Conservation (phyloP, 352 stramenopile species). For the Phytophthora crassamura region DNA sequence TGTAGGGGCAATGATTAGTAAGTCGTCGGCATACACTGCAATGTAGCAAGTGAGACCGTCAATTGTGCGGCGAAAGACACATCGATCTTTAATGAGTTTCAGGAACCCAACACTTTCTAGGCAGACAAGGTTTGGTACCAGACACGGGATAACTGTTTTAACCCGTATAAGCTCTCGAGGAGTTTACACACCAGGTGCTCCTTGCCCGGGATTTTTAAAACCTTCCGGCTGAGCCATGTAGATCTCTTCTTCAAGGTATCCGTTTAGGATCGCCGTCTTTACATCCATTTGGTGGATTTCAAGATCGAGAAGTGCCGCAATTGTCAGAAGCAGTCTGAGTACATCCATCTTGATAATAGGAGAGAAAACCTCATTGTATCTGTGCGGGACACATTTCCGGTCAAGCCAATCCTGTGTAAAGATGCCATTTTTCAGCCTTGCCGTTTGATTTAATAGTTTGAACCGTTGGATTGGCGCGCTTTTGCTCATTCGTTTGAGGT, state of each 20-base stretch:
- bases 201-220: conserved; percentile 15
- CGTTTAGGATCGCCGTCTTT: conserved; percentile 31
- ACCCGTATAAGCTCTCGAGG: conserved; percentile 17
- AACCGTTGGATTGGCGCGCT: too few species aligned
- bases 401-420: too few species aligned
- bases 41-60: neutral
- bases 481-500: too few species aligned
- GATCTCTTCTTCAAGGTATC: conserved; percentile 23
- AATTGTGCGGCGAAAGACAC: conserved; percentile 1
- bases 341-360: conserved; percentile 8
- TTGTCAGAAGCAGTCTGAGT: neutral
- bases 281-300: conserved; percentile 42
- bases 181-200: conserved; percentile 16
- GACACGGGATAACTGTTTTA: conserved; percentile 25
- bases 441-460: too few species aligned
- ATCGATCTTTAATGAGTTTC: conserved; percentile 4
- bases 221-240: conserved; percentile 27
- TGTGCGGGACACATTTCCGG: too few species aligned
- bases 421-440: too few species aligned
- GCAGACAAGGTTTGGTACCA: conserved; percentile 21
- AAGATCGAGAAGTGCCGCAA: conserved; percentile 14
- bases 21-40: conserved; percentile 6
- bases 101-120: neutral
- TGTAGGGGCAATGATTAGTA: conserved; percentile 14
- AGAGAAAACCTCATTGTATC: neutral